Base-by-base conservation (phyloP, 2,329 filamentous ascomycete genomes). In the Mycocentrospora acerina region DNA sequence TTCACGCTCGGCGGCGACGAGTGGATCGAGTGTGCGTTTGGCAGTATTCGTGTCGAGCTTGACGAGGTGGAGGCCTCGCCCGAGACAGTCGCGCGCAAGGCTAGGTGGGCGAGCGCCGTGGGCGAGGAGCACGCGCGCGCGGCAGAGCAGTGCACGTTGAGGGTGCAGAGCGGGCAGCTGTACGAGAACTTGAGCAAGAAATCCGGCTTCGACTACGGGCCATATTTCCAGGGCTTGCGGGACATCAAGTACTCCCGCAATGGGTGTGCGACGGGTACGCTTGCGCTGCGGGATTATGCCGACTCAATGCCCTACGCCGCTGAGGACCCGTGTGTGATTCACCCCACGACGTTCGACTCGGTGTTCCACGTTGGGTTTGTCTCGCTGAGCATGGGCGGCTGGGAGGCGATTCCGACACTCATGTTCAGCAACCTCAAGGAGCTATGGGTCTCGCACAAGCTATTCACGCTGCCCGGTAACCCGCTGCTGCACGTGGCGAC, bases 161-260 rank as follows among this genome's bases (percentile, higher is more conserved):
- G 34, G 29, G 33, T 42, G 11, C 33, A 42, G 11, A 42, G 38
- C 12, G 28, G 16, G 5, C 34, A 47, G 11, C 24, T 50, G 35
- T 50, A 50, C 19, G 33, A 44, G 4, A 38, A 35, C 7, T 12
- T 47, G 27, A 30, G 22, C 8, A 35, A 30, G 1, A 37, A 33
- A 11, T 31, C 30, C 4, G 44, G 39, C 1, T 36, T 48, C 5
- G 37, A 48, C 7, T 50, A 48, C 26, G 47, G 47, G 1, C 47
- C 47, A 2, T 30, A 26, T 10, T 50, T 50, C 22, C 47, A 50
- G 14, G 24, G 39, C 14, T 27, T 50, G 29, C n/a, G 24, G 2
- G 32, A 47, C 9, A 35, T 47, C n/a, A 19, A 29, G 28, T 50
- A 35, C 34, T 35, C 31, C 3, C 38, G 38, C 16, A 35, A 35